Evolutionary conservation across 305 asterid genomes (phyloP), one percentile per base, ranked within the genome.

Genomic region (Fraxinus ornus): DNA sequence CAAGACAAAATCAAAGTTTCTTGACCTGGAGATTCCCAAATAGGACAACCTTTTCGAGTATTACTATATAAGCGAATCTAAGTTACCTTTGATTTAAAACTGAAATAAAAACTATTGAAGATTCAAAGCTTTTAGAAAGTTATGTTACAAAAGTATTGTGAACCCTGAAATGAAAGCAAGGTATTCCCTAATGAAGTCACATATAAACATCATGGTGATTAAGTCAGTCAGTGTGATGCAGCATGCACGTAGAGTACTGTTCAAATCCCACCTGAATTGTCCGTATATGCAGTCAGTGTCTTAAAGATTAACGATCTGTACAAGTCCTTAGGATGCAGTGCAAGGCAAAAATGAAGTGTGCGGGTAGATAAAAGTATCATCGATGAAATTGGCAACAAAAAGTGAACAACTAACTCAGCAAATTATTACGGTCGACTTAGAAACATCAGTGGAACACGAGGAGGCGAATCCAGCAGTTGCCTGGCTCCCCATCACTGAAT

Each of bases 401-500:
- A 66, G 35, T 4, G 19, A 62, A 81, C 85, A 62, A 6, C 28
- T 7, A 0, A 62, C 13, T 21, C 71, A 21, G 71, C 30, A 19
- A 21, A 22, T 47, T 13, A 60, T 33, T 62, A 32, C 41, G 77
- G 84, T 77, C 87, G 74, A 32, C 75, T 32, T 49, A 55, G 19
- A 70, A 60, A 39, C 79, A 75, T 49, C 79, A 24, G 55, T 52
- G 15, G 36, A 52, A 52, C 52, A 33, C 72, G 81, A 78, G 80
- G 85, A 84, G 80, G 35, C 8, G 0, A 79, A 83, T 66, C 86
- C 83, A 0, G 76, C 73, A 15, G 95, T 90, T 5, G 86, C 83
- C 1, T 91, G 88, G 89, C 87, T 91, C 7, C 95, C 97, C 24
- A 83, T 93, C 10, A 90, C 97, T 0, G 91, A 88, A 75, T 90